Conservation (phyloP, 2,329 filamentous ascomycete species). For the Cladophialophora bantiana region DNA sequence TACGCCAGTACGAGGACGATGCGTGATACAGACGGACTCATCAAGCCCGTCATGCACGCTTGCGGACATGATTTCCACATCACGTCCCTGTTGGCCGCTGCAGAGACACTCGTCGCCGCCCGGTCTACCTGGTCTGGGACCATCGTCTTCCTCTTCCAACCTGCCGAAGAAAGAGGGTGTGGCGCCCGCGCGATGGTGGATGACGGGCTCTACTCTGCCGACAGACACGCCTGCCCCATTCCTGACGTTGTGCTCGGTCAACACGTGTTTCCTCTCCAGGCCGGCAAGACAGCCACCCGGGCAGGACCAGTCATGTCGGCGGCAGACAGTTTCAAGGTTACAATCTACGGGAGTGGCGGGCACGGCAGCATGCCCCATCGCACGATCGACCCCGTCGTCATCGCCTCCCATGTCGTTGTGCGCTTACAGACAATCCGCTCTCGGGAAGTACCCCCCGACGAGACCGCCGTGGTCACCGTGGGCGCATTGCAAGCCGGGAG, state of each 20-base stretch:
- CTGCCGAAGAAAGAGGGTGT: slow-evolving; percentile 68
- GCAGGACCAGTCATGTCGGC: slow-evolving; percentile 53
- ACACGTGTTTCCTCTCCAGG: slow-evolving; percentile 60
- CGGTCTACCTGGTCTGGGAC: slow-evolving; percentile 66
- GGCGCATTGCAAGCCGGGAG: slow-evolving; percentile 65
- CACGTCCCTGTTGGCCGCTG: slow-evolving; percentile 61
- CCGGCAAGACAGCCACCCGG: slow-evolving; percentile 50
- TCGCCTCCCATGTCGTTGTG: slow-evolving; percentile 63
- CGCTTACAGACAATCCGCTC: slow-evolving; percentile 66
- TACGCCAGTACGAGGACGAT: slow-evolving; percentile 57
- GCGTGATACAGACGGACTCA: slow-evolving; percentile 56
- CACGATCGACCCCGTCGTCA: slow-evolving; percentile 65
- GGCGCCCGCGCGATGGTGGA: slow-evolving; percentile 70
- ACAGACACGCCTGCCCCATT: slow-evolving; percentile 50
- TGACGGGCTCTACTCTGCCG: slow-evolving; percentile 61
- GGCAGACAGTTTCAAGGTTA: slow-evolving; percentile 58
- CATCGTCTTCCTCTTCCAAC: slow-evolving; percentile 70
- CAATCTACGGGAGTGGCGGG: slow-evolving; percentile 64
- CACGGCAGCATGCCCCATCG: slow-evolving; percentile 65
- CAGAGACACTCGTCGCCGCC: slow-evolving; percentile 56
- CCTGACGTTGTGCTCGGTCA: slow-evolving; percentile 65
- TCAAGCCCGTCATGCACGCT: slow-evolving; percentile 66
- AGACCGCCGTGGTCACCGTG: slow-evolving; percentile 65
- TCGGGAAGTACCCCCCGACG: slow-evolving; percentile 61
- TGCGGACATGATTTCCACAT: slow-evolving; percentile 70